Conservation (phyloP, 1,284 basidiomycete species). For the Pseudozyma sp. region DNA sequence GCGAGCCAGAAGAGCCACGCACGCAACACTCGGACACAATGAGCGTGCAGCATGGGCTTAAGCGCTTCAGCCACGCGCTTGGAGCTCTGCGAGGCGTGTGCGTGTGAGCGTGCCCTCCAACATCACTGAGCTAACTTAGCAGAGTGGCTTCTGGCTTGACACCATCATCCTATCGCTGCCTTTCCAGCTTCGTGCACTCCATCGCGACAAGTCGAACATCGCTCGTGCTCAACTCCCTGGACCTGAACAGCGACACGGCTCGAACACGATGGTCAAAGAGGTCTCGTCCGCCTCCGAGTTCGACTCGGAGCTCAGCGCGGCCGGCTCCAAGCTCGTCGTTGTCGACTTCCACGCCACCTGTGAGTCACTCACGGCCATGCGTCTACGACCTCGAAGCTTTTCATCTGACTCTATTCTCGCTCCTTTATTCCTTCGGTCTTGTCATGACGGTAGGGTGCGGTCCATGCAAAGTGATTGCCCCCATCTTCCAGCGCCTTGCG, state of each 20-base stretch:
- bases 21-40: too few relatives aligned
- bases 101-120: not conserved
- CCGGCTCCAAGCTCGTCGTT: slow-evolving; percentile 48
- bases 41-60: too few relatives aligned
- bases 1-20: too few relatives aligned
- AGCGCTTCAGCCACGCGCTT: too few relatives aligned
- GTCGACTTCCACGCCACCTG: slow-evolving; percentile 53
- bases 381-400: not conserved
- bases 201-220: not conserved
- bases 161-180: not conserved
- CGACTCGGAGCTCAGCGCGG: slow-evolving; percentile 39
- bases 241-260: not conserved
- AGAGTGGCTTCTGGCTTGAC: not conserved
- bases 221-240: not conserved
- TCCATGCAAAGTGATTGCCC: slow-evolving; percentile 48
- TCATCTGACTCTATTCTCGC: not conserved
- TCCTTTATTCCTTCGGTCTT: not conserved
- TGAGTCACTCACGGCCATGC: slow-evolving; percentile 15
- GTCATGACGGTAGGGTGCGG: slow-evolving; percentile 36
- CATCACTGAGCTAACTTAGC: not conserved
- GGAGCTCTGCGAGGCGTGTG: not conserved
- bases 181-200: not conserved
- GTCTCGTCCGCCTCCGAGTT: slow-evolving; percentile 42
- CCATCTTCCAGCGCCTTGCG: slow-evolving; percentile 40
- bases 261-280: slow-evolving; percentile 47